Evolutionary conservation across 2,329 filamentous ascomycete species (phyloP).

Genomic region (Escovopsis weberi): DNA sequence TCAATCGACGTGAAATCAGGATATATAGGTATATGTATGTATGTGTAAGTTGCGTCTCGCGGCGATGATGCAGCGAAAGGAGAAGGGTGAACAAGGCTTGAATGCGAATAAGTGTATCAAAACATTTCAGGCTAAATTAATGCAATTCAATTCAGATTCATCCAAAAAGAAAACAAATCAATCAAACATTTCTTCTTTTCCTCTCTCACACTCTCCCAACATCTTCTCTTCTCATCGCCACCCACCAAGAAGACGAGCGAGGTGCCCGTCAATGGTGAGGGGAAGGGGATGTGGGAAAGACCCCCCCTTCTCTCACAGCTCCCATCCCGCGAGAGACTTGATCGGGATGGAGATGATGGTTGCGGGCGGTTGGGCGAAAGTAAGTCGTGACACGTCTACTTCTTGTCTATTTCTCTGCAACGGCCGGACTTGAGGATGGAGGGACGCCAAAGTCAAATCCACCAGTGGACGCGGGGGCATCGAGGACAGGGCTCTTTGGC

Average conservation of each 20-base stretch:
- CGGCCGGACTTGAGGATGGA: constrained; percentile 2
- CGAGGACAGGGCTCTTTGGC: constrained; percentile 3
- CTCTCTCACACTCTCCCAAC: neutral
- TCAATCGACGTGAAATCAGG: too few relatives aligned
- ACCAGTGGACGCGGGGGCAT: constrained; percentile 6
- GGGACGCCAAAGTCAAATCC: constrained; percentile 9
- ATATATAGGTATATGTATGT: too few relatives aligned
- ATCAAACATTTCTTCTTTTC: neutral
- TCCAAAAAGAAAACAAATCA: neutral
- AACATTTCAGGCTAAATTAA: neutral
- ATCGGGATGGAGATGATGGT: neutral
- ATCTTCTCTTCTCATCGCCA: constrained; percentile 1
- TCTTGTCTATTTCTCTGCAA: neutral
- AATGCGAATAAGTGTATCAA: too few relatives aligned
- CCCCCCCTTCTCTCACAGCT: constrained; percentile 3
- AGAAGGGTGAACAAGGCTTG: too few relatives aligned
- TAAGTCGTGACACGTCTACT: neutral
- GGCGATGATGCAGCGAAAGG: too few relatives aligned
- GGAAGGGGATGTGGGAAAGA: neutral
- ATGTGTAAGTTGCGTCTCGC: too few relatives aligned
- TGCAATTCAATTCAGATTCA: neutral
- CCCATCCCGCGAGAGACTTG: neutral
- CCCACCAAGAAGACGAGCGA: neutral
- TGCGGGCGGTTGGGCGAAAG: neutral
- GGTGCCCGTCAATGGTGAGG: constrained; percentile 4